Base-by-base conservation (phyloP, 306 rosid species). In the Hippophae rhamnoides region DNA sequence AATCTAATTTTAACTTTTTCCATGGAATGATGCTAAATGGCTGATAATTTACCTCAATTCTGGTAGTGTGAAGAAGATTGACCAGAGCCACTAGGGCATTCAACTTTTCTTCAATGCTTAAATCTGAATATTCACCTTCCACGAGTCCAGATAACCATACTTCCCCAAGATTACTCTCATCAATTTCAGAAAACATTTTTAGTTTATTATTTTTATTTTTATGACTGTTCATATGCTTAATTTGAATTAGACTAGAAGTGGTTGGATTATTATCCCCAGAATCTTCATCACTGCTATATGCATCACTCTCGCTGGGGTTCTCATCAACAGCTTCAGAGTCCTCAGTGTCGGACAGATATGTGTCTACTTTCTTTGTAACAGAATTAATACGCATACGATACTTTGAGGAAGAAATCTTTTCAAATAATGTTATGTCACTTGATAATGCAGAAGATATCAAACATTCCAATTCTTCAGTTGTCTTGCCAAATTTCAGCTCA, bases 121-220 rank as follows among this genome's bases (percentile, higher is more conserved):
- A 74, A 77, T 80, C 83, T 42, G 95, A 88, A 76, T 92, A 88
- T 76, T 92, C 99, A 61, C 95, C 70, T 68, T 92, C 99, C 95
- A 84, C 80, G 70, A 92, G 60, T 72, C 96, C 99, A 73, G 88
- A 73, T 66, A 92, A 63, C 96, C 99, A 92, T 41, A 73, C 82
- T 82, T 88, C 99, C 40, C 96, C 99, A 9, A 90, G 75, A 78
- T 79, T 79, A 67, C 99, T 92, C 74, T 88, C 99, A 64, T 92
- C 99, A 14, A 92, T 92, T 81, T 88, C 99, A 65, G 84, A 84
- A 79, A 44, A 54, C 51, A 79, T 73, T 41, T 60, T 60, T 52
- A 59, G 66, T 69, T 43, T 61, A 61, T 70, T 73, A 55, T 52
- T 77, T 72, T 79, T 81, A 58, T 27, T 60, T 76, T 64, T 76